Conservation (phyloP, 352 stramenopile genomes). For the Globisporangium cystogenes region DNA sequence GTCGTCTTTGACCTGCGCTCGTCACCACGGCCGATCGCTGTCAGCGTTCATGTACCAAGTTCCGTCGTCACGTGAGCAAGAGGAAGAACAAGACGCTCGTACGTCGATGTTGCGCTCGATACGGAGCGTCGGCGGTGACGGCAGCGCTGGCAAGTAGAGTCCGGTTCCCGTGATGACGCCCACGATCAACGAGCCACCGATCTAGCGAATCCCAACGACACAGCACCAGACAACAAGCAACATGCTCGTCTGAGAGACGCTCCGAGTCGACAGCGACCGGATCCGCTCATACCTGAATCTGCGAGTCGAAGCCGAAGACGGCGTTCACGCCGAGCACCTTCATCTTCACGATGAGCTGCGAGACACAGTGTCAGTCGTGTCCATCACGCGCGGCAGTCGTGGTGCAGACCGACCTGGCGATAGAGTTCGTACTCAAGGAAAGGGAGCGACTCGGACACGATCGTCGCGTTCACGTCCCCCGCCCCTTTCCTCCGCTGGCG, state of each 20-base stretch:
- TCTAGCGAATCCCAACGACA: conserved; percentile 19
- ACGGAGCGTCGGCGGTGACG: conserved; percentile 87
- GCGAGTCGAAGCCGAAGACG: conserved; percentile 91
- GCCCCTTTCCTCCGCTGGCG: conserved; percentile 88
- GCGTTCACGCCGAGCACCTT: conserved; percentile 95
- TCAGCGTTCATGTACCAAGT: neutral
- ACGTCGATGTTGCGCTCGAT: conserved; percentile 95
- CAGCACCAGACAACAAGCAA: neutral
- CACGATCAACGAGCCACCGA: conserved; percentile 85
- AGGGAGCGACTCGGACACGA: conserved; percentile 95
- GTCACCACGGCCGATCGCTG: too few species aligned
- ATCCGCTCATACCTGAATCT: conserved; percentile 78
- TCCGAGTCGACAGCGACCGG: neutral
- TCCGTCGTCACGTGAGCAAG: conserved; percentile 3
- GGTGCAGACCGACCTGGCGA: conserved; percentile 76
- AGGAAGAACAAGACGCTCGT: conserved; percentile 3
- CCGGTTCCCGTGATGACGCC: conserved; percentile 90
- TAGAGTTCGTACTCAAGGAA: conserved; percentile 98
- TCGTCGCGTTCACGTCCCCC: conserved; percentile 94
- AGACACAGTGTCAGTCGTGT: neutral
- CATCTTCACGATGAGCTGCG: conserved; percentile 83
- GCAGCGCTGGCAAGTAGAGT: conserved; percentile 93
- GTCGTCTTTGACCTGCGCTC: conserved; percentile 83
- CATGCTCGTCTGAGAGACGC: neutral
- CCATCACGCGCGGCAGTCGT: neutral